Conservation (phyloP, 345 rosid species). For the Gossypium herbaceum region DNA sequence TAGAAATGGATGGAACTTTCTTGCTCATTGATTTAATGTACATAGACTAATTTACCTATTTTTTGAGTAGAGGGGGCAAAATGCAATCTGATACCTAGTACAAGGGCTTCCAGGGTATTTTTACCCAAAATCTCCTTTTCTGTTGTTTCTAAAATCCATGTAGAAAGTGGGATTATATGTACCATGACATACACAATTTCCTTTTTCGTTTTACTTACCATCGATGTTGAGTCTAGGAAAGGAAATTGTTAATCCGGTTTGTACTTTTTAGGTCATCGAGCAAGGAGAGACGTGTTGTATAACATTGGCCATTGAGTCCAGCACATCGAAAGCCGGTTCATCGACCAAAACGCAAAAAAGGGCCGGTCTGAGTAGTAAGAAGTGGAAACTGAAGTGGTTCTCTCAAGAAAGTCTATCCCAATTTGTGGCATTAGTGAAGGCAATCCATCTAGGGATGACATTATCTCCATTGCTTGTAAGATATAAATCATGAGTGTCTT, state of each 20-base stretch:
- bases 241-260: not conserved
- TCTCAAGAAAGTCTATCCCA: constrained; percentile 46
- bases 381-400: constrained; percentile 73
- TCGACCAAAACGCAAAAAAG: constrained; percentile 21
- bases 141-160: not conserved
- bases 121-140: no score
- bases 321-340: constrained; percentile 30
- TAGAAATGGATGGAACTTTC: no score
- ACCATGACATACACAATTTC: not conserved
- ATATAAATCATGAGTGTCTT: constrained; percentile 27
- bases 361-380: not conserved
- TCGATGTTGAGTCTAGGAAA: not conserved
- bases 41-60: no score
- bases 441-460: constrained; percentile 48
- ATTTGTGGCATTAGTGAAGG: constrained; percentile 65
- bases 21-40: no score
- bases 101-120: no score
- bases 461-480: constrained; percentile 46
- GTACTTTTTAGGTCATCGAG: constrained; percentile 52
- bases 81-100: no score
- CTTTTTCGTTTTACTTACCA: not conserved
- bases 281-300: constrained; percentile 32
- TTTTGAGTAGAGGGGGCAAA: no score
- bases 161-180: not conserved
- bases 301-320: constrained; percentile 37